Base-by-base conservation (phyloP, 495 filamentous ascomycete species). In the Talaromyces proteolyticus region DNA sequence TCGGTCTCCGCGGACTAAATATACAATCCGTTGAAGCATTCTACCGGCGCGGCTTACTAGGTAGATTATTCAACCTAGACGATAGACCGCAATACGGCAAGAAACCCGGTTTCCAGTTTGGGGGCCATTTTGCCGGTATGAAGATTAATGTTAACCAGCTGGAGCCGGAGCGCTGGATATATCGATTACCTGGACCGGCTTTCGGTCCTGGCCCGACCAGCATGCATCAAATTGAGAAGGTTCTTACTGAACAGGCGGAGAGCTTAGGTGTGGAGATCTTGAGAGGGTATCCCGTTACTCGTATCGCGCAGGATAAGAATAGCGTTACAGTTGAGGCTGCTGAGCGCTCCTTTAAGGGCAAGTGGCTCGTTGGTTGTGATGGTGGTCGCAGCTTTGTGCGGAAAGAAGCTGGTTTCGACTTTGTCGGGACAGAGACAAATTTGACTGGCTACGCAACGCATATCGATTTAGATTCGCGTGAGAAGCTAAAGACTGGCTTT, bases 111-210 rank as follows among this genome's bases (percentile, higher is more conserved):
- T 55, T 58, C 21, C 11, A 46, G 8, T 60, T 57, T 24, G 65
- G 53, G 17, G 65, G 61, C 20, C 63, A 68, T 40, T 67, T 67
- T 41, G 62, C 56, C 12, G 62, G 64, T 2, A 55, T 67, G 1
- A 29, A 26, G 16, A 43, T 67, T 14, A 54, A 64, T 41, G 49
- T 50, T 17, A 54, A 57, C n/a, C 52, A 58, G 20, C 22, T 67
- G 21, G 64, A 67, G 41, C 18, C 55, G 29, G 22, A 18, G 11
- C 47, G 53, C 6, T 60, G 53, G 53, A 57, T 60, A 29, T 65
- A 62, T 50, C 58, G 57, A 10, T n/a, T 67, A 6, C 49, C 53
- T 0, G 55, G 58, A 3, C 58, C 55, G 10, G 47, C 53, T 0
- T 18, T 65, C 14, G 14, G n/a, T 6, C 55, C 55, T 10, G 46